These are phyloP conservation scores for Raddia distichophylla DNA, from an alignment of 176 grass and related monocot genomes.

Conservation along the genomic window DNA sequence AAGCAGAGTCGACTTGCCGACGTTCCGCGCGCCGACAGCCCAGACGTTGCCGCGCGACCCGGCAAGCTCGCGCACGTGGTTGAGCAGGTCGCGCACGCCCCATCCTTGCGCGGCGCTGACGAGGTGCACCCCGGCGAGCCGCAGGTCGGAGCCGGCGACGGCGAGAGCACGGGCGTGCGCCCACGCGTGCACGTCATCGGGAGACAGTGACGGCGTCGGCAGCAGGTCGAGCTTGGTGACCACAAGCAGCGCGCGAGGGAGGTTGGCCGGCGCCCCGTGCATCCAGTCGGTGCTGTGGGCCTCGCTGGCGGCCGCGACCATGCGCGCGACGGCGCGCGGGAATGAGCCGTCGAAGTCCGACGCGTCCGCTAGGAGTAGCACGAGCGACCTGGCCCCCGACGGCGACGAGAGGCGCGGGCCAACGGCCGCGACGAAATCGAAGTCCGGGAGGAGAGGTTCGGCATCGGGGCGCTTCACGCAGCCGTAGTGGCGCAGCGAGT, in stretches of 20 bases:
- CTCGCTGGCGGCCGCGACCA: constrained; percentile 52
- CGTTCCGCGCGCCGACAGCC: constrained; percentile 84
- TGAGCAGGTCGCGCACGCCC: constrained; percentile 72
- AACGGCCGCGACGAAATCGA: constrained; percentile 71
- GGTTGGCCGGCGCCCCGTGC: constrained; percentile 51
- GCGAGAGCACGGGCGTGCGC: constrained; percentile 55
- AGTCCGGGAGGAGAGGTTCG: constrained; percentile 70
- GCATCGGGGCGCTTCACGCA: constrained; percentile 66
- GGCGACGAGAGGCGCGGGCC: constrained; percentile 74
- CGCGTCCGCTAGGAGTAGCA: constrained; percentile 78
- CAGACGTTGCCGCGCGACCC: constrained; percentile 83
- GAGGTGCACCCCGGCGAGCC: constrained; percentile 63
- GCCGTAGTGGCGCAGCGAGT: constrained; percentile 82
- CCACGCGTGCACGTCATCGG: constrained; percentile 67
- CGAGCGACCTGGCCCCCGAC: constrained; percentile 67
- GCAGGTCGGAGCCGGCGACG: constrained; percentile 50
- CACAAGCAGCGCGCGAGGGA: constrained; percentile 64
- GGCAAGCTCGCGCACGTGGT: constrained; percentile 62
- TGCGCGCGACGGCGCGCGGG: constrained; percentile 64
- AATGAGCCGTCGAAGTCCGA: constrained; percentile 87
- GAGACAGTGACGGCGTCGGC: constrained; percentile 54
- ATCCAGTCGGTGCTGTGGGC: constrained; percentile 57
- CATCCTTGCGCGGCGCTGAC: constrained; percentile 68
- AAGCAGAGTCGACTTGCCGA: constrained; percentile 80
- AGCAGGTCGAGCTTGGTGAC: constrained; percentile 84